Percentiles rank a stretch among this genome's conserved stretches.
Evolutionary conservation across 768 basidiomycete genomes (phyloP).

Genomic region (Xanthoconium purpureum): DNA sequence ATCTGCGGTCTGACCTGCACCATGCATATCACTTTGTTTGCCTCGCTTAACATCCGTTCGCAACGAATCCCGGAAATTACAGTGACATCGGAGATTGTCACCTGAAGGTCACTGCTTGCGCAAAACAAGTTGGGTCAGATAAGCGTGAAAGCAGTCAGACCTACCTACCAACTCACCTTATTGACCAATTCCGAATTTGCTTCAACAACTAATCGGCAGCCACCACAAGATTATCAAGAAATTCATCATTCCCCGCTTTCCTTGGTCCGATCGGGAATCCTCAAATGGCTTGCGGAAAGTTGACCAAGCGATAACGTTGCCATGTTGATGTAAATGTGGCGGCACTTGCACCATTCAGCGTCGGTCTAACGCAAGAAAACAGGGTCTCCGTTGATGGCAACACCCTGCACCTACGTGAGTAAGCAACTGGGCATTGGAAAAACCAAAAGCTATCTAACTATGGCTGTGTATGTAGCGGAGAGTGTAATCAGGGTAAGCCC

Average conservation of each 20-base stretch:
- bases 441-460: background rate
- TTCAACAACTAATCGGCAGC: too few species aligned
- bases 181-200: too few species aligned
- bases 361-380: background rate
- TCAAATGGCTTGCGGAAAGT: background rate
- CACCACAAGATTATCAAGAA: too few species aligned
- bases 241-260: too few species aligned
- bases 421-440: slow-evolving; percentile 9
- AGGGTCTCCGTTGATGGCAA: background rate
- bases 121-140: too few species aligned
- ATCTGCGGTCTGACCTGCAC: background rate
- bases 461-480: background rate
- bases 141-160: too few species aligned
- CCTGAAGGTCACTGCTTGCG: too few species aligned
- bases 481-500: background rate
- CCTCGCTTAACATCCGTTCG: too few species aligned
- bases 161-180: too few species aligned
- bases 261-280: background rate
- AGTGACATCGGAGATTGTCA: too few species aligned
- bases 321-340: background rate
- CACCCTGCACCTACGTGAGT: background rate
- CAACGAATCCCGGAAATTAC: too few species aligned
- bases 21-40: too few species aligned
- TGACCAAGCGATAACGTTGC: background rate
- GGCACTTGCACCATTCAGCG: background rate